Percentiles rank a stretch among this genome's conserved stretches.
phyloP scores from a whole-genome alignment of 768 basidiomycete species.

The Suillus luteus region DNA sequence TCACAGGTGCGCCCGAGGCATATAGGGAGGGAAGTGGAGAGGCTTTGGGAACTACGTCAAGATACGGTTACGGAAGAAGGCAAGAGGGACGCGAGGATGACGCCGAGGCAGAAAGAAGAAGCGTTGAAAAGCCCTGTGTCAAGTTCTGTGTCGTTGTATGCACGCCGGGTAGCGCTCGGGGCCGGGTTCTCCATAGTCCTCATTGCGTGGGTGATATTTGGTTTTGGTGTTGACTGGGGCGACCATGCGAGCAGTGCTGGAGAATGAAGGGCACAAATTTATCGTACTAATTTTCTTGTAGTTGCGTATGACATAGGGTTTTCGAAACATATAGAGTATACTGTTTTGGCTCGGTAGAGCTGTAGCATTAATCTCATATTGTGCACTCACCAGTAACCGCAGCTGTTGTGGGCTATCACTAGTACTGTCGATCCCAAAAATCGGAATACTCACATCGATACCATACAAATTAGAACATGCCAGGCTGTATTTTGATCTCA shows the following conservation, averaged over 20 bases:
- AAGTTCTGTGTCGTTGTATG: slow-evolving; percentile 4
- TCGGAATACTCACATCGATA: too few species aligned
- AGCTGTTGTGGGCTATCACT: too few species aligned
- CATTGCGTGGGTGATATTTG: slow-evolving; percentile 45
- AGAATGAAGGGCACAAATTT: slow-evolving; percentile 19
- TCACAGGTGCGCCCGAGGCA: slow-evolving; percentile 37
- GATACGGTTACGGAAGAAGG: background rate
- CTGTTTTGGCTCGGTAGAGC: too few species aligned
- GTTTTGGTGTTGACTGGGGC: slow-evolving; percentile 43
- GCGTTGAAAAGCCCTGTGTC: slow-evolving; percentile 10
- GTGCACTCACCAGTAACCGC: too few species aligned
- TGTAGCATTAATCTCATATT: too few species aligned
- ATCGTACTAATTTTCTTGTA: too few species aligned
- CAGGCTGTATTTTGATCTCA: too few species aligned
- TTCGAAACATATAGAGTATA: too few species aligned
- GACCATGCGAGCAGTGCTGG: slow-evolving; percentile 39
- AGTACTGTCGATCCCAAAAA: too few species aligned
- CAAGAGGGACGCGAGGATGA: slow-evolving; percentile 1
- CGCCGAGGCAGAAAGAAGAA: slow-evolving; percentile 8
- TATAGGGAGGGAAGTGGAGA: slow-evolving; percentile 33
- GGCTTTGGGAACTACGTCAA: slow-evolving; percentile 25
- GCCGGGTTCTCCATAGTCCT: slow-evolving; percentile 32
- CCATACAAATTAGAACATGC: too few species aligned
- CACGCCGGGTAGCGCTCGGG: slow-evolving; percentile 26
- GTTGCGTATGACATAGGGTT: too few species aligned